phyloP scores from a whole-genome alignment of 495 filamentous ascomycete species.

The Trichocladium uniseriatum region DNA sequence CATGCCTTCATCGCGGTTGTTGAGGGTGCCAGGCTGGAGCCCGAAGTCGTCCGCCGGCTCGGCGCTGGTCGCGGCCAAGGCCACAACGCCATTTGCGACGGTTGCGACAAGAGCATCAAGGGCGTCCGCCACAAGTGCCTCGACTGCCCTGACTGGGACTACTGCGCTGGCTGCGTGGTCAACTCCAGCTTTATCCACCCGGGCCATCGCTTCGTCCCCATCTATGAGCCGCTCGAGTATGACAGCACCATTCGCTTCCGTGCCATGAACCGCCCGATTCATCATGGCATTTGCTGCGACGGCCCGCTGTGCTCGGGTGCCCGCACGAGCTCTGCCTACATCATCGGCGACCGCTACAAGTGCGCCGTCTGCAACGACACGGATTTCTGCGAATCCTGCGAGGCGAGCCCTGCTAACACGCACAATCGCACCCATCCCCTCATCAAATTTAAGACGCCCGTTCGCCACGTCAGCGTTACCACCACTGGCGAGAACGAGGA shows the following conservation, averaged over 20 bases:
- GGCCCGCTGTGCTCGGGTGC: constrained; percentile 73
- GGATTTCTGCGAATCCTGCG: constrained; percentile 93
- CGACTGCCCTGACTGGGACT: constrained; percentile 96
- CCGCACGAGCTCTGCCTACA: constrained; percentile 50
- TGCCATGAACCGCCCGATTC: constrained; percentile 40
- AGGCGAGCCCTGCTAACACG: constrained; percentile 69
- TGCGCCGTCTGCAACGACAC: constrained; percentile 94
- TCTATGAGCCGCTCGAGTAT: constrained; percentile 69
- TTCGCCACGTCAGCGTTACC: constrained; percentile 80
- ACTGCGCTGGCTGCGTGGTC: constrained; percentile 69
- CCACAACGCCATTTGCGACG: constrained; percentile 89
- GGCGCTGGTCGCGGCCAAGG: constrained; percentile 69
- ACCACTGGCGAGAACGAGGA: constrained; percentile 67
- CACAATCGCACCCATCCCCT: constrained; percentile 94
- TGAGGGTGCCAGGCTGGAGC: constrained; percentile 45
- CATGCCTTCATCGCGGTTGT: constrained; percentile 67
- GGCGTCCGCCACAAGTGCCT: constrained; percentile 96
- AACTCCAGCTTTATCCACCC: constrained; percentile 61
- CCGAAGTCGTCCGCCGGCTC: constrained; percentile 52
- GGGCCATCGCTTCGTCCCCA: constrained; percentile 79
- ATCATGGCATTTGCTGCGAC: constrained; percentile 89
- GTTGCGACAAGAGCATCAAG: constrained; percentile 80
- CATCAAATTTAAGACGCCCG: constrained; percentile 93
- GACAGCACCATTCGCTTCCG: constrained; percentile 22
- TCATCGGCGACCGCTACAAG: constrained; percentile 85